phyloP scores from a whole-genome alignment of 371 early-diverging fungal genomes.

The Lichtheimia corymbifera region DNA sequence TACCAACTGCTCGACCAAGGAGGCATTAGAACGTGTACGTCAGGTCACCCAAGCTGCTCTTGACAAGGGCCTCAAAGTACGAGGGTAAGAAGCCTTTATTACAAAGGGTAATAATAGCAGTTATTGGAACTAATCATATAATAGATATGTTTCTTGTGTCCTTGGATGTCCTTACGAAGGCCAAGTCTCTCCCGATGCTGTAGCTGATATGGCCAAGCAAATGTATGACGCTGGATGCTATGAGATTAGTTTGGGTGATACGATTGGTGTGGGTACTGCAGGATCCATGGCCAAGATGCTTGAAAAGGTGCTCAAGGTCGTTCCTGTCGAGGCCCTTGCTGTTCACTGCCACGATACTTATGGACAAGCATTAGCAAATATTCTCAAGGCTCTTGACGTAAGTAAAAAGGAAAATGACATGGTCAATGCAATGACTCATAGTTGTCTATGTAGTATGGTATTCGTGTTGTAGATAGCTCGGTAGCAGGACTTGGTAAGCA shows the following conservation, averaged over 20 bases:
- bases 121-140: background rate
- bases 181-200: constrained; percentile 65
- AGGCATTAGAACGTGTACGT: constrained; percentile 76
- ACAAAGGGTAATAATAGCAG: too few relatives aligned
- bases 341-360: constrained; percentile 98
- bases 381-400: constrained; percentile 78
- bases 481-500: constrained; percentile 82
- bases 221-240: constrained; percentile 93
- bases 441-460: constrained; percentile 57
- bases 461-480: constrained; percentile 91
- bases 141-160: constrained; percentile 88
- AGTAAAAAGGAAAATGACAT: background rate
- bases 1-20: constrained; percentile 90
- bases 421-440: background rate
- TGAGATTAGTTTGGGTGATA: constrained; percentile 96
- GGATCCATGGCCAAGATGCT: constrained; percentile 76
- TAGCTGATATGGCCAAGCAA: constrained; percentile 74
- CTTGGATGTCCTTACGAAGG: constrained; percentile 97
- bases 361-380: constrained; percentile 96
- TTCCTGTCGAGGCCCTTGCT: constrained; percentile 81
- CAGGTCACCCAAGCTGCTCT: constrained; percentile 71
- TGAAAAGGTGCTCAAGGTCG: constrained; percentile 67
- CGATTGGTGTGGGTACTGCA: constrained; percentile 93
- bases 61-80: constrained; percentile 70
- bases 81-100: constrained; percentile 63